Conservation (phyloP, 345 rosid genomes). For the Eucalyptus globulus region DNA sequence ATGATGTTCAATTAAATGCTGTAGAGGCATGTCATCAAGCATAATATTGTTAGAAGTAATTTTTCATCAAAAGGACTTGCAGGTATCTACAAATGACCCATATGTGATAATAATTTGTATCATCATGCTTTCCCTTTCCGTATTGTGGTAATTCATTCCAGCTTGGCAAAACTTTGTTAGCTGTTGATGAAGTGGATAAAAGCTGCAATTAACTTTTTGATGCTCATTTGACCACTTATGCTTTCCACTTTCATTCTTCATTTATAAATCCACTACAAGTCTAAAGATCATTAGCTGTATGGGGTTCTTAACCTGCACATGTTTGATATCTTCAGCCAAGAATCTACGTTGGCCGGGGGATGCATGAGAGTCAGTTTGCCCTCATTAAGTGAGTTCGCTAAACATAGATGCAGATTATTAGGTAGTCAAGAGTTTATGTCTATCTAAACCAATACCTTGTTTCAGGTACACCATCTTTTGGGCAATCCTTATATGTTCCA, state of each 20-base stretch:
- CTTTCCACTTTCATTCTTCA: not conserved
- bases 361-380: conserved; percentile 96
- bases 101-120: not conserved
- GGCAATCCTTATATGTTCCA: conserved; percentile 64
- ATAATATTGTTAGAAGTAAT: not conserved
- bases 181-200: not conserved
- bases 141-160: not conserved
- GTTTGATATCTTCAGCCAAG: conserved; percentile 59
- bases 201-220: not conserved
- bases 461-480: conserved; percentile 90
- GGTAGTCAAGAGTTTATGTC: not conserved
- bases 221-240: not conserved
- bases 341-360: conserved; percentile 89
- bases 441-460: not conserved
- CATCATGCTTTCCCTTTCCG: not conserved
- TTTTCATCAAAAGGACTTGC: not conserved
- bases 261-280: not conserved
- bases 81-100: not conserved
- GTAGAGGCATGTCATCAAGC: not conserved
- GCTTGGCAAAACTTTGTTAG: not conserved
- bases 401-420: not conserved
- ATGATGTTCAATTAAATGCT: not conserved
- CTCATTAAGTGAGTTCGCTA: conserved; percentile 66
- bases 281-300: not conserved
- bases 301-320: not conserved